phyloP scores from a whole-genome alignment of 1,284 basidiomycete species.

The Rugosomyces carneus region DNA sequence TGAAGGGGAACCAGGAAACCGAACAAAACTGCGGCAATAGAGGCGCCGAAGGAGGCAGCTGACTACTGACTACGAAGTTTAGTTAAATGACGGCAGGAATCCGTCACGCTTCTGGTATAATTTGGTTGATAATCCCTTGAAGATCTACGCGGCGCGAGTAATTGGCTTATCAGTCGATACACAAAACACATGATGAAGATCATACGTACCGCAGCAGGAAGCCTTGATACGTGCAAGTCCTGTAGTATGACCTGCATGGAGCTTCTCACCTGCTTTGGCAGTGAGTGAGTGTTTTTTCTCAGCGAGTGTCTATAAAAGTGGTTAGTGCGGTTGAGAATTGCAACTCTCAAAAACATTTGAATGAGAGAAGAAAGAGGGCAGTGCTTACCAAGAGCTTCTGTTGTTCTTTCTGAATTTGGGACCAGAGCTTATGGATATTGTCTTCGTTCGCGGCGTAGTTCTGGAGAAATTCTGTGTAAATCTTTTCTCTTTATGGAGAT shows the following conservation, averaged over 20 bases:
- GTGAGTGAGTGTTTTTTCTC: conserved; percentile 9
- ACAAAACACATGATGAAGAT: background rate
- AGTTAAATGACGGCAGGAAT: background rate
- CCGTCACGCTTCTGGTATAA: conserved; percentile 7
- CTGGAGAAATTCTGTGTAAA: conserved; percentile 19
- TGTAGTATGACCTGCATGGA: conserved; percentile 14
- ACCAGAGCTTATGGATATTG: conserved; percentile 20
- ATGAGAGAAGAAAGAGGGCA: background rate
- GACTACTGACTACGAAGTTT: background rate
- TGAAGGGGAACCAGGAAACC: background rate
- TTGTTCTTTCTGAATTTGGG: conserved; percentile 18
- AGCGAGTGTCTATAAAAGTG: conserved; percentile 7
- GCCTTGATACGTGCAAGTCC: conserved; percentile 16
- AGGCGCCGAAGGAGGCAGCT: background rate
- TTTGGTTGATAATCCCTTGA: conserved; percentile 15
- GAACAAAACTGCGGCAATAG: background rate
- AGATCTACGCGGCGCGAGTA: conserved; percentile 9
- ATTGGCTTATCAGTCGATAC: background rate
- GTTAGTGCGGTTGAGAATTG: background rate
- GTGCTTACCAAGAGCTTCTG: conserved; percentile 17
- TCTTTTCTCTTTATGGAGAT: conserved; percentile 14
- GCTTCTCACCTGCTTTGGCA: conserved; percentile 11
- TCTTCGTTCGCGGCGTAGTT: conserved; percentile 22
- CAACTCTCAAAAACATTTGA: background rate
- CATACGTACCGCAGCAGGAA: conserved; percentile 17